phyloP scores from a whole-genome alignment of 2,329 filamentous ascomycete genomes.

The Aspergillus pseudoterreus region DNA sequence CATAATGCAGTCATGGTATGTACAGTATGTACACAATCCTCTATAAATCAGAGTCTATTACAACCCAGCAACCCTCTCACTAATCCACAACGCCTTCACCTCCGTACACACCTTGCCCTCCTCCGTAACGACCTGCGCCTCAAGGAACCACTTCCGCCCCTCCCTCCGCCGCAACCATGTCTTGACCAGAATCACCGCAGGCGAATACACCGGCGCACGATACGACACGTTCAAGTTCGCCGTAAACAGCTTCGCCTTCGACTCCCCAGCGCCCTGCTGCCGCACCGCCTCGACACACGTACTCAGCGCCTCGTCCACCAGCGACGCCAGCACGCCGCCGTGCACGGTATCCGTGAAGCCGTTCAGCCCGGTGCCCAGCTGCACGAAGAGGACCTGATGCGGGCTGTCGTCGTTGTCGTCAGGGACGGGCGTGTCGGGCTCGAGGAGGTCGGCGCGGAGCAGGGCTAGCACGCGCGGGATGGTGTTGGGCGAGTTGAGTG shows the following conservation, averaged over 20 bases:
- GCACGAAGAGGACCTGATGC: background rate
- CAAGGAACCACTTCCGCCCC: constrained; percentile 2
- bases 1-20: too few species aligned
- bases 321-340: background rate
- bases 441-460: background rate
- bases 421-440: background rate
- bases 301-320: constrained; percentile 1
- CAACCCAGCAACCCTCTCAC: background rate
- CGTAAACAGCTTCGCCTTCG: background rate
- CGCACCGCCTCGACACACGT: background rate
- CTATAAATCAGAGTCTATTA: background rate
- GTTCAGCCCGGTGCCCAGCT: background rate
- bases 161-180: background rate
- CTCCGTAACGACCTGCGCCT: background rate
- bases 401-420: background rate
- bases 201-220: background rate
- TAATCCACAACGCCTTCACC: background rate
- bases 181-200: background rate
- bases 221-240: constrained; percentile 1
- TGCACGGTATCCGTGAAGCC: constrained; percentile 3
- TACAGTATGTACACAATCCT: too few species aligned
- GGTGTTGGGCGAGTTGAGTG: background rate
- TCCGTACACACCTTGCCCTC: background rate
- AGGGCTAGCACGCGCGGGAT: background rate
- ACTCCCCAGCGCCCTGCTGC: background rate